Base-by-base conservation (phyloP, 441 rosid species). In the Arabidopsis hybrid region DNA sequence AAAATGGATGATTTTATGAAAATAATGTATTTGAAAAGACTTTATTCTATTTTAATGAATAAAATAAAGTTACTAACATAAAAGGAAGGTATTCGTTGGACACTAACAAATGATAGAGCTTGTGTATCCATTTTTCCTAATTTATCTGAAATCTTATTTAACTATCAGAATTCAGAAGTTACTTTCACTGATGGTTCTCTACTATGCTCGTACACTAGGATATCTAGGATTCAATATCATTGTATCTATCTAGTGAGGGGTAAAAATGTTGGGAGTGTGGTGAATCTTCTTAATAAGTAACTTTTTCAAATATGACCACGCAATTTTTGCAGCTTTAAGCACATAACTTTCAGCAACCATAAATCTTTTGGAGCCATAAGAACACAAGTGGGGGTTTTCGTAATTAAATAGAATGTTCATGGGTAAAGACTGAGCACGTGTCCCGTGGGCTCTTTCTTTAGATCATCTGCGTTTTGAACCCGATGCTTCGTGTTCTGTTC, bases 401-500 rank as follows among this genome's bases (percentile, higher is more conserved):
- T 76, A 76, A 71, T 58, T 18, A 39, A 14, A 35, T 13, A 10
- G 38, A 43, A 58, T 39, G 29, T 58, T 49, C 3, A 58, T 51
- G 72, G 72, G 72, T 43, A 65, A 58, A 77, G 43, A 77, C 10
- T 43, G 43, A n/a, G 16, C 64, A 71, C 76, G 72, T 77, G 67
- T 76, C 79, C 4, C 52, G 65, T 67, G 58, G 45, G 69, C 10
- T 31, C 26, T 32, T 63, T 8, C 4, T 26, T 53, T 76, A 65
- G 72, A 76, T 71, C 61, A 63, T 77, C 67, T 45, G 76, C 72
- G 76, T 50, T 71, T 69, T n/a, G 46, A 66, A 72, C 67, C 75
- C 36, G 53, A 70, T 69, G 53, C 62, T 70, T 70, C 80, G 76
- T 67, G 65, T 59, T 78, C 56, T 67, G 79, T 51, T 72, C 65